Evolutionary conservation across 306 rosid genomes (phyloP), one percentile per base, ranked within the genome.

Genomic region (Gynostemma pentaphyllum): DNA sequence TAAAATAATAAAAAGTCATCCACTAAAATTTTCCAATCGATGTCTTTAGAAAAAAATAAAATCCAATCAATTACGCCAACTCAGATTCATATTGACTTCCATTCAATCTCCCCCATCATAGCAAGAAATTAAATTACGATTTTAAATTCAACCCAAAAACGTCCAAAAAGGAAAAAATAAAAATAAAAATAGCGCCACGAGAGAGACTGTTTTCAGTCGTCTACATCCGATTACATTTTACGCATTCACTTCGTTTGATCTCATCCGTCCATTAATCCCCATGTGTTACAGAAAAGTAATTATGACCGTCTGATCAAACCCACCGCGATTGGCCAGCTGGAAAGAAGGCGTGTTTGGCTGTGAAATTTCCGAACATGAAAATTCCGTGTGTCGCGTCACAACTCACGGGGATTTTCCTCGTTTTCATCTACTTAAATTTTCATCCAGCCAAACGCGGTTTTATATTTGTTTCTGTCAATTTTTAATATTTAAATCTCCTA

Each of bases 381-480:
- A 79, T 66, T 37, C 74, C 96, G 92, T 74, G 95, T 69, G 78
- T 78, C 10, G 47, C 82, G 87, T 82, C 88, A 68, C 45, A 74
- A 62, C 48, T 84, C 80, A 68, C 96, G 96, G 87, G 65, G 44
- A 16, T 30, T 51, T 67, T 52, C 75, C 64, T 76, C 12, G 42
- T 23, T 54, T 41, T 65, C 66, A 40, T 36, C 66, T 40, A 40
- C 19, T 49, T 4, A 36, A n/a, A 32, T 59, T 32, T 21, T 19
- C 46, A 9, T 10, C 47, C 36, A 61, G 22, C 66, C 32, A 61
- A 40, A 61, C 66, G 36, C 66, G 66, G 23, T 27, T 56, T 56
- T 56, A 10, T 11, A 54, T 28, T 54, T 54, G 8, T 28, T 61
- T 37, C 34, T 37, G n/a, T n/a, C 19, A 9, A 12, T 34, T 28